A percentile compares a stretch with the other conserved stretches of the same genome.
phyloP scores from a whole-genome alignment of 352 stramenopile species.

The Saprolegnia parasitica region DNA sequence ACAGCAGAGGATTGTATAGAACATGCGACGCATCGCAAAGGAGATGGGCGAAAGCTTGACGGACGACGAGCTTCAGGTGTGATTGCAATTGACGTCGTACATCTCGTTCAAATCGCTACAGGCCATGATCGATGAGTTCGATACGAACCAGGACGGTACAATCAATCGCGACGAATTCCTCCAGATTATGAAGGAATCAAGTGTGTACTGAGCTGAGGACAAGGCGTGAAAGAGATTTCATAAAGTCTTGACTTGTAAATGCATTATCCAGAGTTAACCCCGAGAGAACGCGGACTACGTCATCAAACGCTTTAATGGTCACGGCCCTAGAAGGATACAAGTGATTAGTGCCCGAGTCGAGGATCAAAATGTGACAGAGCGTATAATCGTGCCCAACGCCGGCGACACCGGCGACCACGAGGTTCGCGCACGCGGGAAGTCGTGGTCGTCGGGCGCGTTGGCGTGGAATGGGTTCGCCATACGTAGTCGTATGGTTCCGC shows the following conservation, averaged over 20 bases:
- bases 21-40: constrained; percentile 89
- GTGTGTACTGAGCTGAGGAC: constrained; percentile 30
- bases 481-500: constrained; percentile 20
- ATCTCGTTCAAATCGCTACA: constrained; percentile 35
- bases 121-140: constrained; percentile 95
- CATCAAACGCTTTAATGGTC: constrained; percentile 27
- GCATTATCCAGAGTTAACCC: constrained; percentile 1
- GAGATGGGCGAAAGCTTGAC: constrained; percentile 90
- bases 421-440: too few species aligned
- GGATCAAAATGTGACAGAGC: background rate
- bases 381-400: background rate
- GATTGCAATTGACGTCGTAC: background rate
- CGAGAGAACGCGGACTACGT: background rate
- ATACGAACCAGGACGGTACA: constrained; percentile 89
- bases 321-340: constrained; percentile 22
- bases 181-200: constrained; percentile 83
- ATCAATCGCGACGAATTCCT: constrained; percentile 90
- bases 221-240: constrained; percentile 3
- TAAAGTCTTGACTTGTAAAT: constrained; percentile 27
- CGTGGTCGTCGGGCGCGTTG: background rate
- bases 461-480: constrained; percentile 30
- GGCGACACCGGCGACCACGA: too few species aligned
- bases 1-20: constrained; percentile 39
- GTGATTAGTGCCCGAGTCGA: background rate
- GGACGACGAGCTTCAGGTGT: constrained; percentile 85